Evolutionary conservation across 495 filamentous ascomycete species (phyloP), one percentile per base, ranked within the genome.

Genomic region (Hypoxylon lenormandii): DNA sequence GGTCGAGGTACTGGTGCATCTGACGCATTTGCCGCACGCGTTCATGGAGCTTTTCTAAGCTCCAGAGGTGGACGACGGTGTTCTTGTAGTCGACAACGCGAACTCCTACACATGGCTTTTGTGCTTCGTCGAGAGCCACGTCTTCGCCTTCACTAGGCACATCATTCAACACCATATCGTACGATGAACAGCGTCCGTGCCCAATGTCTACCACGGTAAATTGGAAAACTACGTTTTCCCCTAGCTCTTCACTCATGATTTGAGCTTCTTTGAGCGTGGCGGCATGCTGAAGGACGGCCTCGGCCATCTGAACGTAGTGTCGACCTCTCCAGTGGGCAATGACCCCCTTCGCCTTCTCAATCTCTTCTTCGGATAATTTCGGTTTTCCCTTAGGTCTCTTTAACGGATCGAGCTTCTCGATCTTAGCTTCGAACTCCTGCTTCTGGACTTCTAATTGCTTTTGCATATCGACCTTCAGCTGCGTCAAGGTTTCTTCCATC

Each of bases 241-340:
- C 93, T 85, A 98, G 91, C 65, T 93, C 92, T 61, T 97, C 92
- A 79, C 96, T 97, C 91, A 98, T 94, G 50, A 98, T 88, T 75
- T 98, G 95, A 3, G 94, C 96, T 76, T 98, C 95, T 77, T 98
- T 98, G 40, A 98, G 79, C 36, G 87, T 87, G 11, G 91, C 88
- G 6, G 94, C 94, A 78, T 96, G 87, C 69, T 96, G 92, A 21
- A 98, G 77, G 26, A 98, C 87, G 12, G 89, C 88, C 77, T 97
- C 95, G n/a, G 94, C 92, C 91, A 99, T 96, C 54, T 89, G 89
- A 50, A 98, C 91, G 68, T 96, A 97, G 69, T 89, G 92, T 30
- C 92, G 88, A 69, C 90, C 83, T 47, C 89, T 87, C 95, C 95
- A 99, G 64, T 90, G 90, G 67, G 83, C 78, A 55, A 90, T 82